A percentile compares a stretch with the other conserved stretches of the same genome.
Evolutionary conservation across 352 stramenopile genomes (phyloP).

Genomic region (Elongisporangium anandrum): DNA sequence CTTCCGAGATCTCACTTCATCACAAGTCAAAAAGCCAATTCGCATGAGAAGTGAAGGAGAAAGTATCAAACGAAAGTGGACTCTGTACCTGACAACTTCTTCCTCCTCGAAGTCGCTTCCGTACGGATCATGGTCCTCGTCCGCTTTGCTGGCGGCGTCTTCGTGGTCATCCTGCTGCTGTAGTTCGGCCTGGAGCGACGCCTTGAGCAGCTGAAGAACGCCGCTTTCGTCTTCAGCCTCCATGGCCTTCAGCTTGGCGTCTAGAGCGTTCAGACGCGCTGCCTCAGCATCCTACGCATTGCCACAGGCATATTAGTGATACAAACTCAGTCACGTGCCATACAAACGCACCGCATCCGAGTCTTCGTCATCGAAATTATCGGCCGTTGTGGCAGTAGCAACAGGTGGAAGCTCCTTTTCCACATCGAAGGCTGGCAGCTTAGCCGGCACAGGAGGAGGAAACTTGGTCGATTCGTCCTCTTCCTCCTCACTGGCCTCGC

Average conservation of each 20-base stretch:
- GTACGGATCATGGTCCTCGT: constrained; percentile 56
- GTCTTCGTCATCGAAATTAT: constrained; percentile 35
- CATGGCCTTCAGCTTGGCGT: constrained; percentile 82
- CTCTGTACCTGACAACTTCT: constrained; percentile 60
- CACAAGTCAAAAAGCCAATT: constrained; percentile 5
- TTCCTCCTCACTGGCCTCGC: constrained; percentile 1
- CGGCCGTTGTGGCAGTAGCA: constrained; percentile 1
- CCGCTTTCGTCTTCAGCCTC: constrained; percentile 79
- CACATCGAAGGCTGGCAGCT: background rate
- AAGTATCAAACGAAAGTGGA: background rate
- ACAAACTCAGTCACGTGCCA: background rate
- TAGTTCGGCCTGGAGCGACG: constrained; percentile 53
- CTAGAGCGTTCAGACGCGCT: constrained; percentile 51
- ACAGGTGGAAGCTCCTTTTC: constrained; percentile 16
- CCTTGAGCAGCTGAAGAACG: constrained; percentile 74
- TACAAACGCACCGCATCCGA: constrained; percentile 40
- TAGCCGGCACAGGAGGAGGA: constrained; percentile 20
- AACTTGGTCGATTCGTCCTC: constrained; percentile 12
- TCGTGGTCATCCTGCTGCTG: constrained; percentile 24
- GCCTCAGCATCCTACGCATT: constrained; percentile 38
- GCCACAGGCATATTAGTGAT: background rate
- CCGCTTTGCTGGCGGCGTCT: constrained; percentile 8
- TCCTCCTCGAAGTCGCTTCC: constrained; percentile 84
- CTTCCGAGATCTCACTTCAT: constrained; percentile 58
- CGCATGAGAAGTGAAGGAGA: background rate